A percentile compares a stretch with the other conserved stretches of the same genome.
phyloP scores from a whole-genome alignment of 1,284 basidiomycete genomes.

The Trichosporon sp. region DNA sequence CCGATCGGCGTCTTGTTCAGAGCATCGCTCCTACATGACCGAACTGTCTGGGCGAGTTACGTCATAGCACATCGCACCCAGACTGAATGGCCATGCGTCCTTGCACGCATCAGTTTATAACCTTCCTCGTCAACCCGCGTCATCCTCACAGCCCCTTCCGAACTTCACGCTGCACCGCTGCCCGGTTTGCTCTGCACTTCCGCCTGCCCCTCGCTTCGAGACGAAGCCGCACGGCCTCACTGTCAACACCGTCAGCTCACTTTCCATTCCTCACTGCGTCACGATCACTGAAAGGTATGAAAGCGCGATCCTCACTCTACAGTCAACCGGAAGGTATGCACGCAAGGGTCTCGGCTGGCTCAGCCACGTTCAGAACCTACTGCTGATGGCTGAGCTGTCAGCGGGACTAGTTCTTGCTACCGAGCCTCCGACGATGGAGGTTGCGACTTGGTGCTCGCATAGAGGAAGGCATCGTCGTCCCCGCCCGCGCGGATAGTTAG shows the following conservation, averaged over 20 bases:
- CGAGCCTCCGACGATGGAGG: neutral
- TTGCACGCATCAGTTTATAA: neutral
- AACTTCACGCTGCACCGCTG: neutral
- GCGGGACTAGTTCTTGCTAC: neutral
- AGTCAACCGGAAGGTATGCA: neutral
- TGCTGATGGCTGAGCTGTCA: neutral
- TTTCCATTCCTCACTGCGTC: constrained; percentile 2
- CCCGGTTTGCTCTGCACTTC: neutral
- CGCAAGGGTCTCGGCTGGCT: neutral
- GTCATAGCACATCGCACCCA: neutral
- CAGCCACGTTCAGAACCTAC: neutral
- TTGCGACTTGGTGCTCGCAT: neutral
- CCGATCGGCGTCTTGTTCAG: constrained; percentile 8
- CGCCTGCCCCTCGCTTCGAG: neutral
- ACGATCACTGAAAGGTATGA: neutral
- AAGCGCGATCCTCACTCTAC: neutral
- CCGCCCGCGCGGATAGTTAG: too few species aligned
- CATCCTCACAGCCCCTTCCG: neutral
- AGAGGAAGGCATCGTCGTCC: neutral
- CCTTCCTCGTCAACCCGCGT: neutral
- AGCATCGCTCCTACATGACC: neutral
- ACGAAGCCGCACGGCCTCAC: neutral
- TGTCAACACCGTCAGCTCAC: neutral
- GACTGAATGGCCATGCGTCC: neutral
- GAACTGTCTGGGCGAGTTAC: neutral